Conservation (phyloP, 768 basidiomycete genomes). For the Tricholomella constricta region DNA sequence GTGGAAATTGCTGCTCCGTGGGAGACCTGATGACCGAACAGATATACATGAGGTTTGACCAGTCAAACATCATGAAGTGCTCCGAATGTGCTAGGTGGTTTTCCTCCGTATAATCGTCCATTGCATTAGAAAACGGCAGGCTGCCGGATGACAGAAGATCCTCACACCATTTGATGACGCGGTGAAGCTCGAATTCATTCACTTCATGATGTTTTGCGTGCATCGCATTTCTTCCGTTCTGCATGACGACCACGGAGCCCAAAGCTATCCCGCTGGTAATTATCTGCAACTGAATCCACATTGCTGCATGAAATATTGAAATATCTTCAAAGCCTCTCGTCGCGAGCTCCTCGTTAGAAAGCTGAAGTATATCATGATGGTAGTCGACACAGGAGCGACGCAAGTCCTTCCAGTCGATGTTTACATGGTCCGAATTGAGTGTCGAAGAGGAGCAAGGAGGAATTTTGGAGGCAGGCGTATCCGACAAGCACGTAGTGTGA, state of each 20-base stretch:
- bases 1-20: constrained; percentile 20
- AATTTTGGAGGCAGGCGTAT: constrained; percentile 23
- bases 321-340: constrained; percentile 68
- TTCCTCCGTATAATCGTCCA: constrained; percentile 57
- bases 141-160: constrained; percentile 45
- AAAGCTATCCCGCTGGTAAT: constrained; percentile 65
- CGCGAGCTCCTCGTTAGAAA: constrained; percentile 47
- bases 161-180: constrained; percentile 50
- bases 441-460: constrained; percentile 40
- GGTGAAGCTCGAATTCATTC: constrained; percentile 65
- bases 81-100: constrained; percentile 41
- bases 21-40: constrained; percentile 57
- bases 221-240: constrained; percentile 30
- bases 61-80: constrained; percentile 64
- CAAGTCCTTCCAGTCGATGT: constrained; percentile 53
- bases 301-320: constrained; percentile 55
- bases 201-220: constrained; percentile 34
- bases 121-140: constrained; percentile 44
- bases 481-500: constrained; percentile 52
- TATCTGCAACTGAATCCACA: constrained; percentile 71
- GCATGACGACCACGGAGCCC: constrained; percentile 61
- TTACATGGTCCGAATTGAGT: constrained; percentile 48
- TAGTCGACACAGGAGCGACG: constrained; percentile 57
- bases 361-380: constrained; percentile 47
- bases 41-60: constrained; percentile 65